Percentiles rank a stretch among this genome's conserved stretches.
Evolutionary conservation across 768 basidiomycete species (phyloP).

Genomic region (Leccinum fibrillosum): DNA sequence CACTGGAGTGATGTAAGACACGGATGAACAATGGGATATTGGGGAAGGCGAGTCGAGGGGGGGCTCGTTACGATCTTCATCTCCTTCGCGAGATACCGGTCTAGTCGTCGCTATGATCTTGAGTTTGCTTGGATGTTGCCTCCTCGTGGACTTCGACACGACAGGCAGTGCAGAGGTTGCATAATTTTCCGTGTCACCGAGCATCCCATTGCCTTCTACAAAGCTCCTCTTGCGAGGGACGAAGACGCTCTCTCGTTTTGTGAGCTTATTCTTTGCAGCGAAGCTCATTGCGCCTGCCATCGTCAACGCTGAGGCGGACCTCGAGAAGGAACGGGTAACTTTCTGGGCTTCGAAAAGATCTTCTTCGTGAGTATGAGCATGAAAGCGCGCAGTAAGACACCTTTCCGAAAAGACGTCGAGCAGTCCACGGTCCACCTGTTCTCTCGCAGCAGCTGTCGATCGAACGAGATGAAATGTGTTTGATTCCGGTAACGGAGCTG

Average conservation of each 20-base stretch:
- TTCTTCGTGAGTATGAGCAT: constrained; percentile 60
- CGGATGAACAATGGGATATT: constrained; percentile 38
- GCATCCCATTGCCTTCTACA: constrained; percentile 24
- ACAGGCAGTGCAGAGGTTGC: not conserved
- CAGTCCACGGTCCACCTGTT: constrained; percentile 72
- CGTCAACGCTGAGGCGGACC: constrained; percentile 57
- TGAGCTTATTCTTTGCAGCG: constrained; percentile 55
- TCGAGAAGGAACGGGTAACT: constrained; percentile 43
- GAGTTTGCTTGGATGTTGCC: constrained; percentile 28
- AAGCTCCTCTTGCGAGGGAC: constrained; percentile 59
- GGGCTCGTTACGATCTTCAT: constrained; percentile 23
- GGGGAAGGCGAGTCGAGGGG: constrained; percentile 35
- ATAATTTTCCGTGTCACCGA: constrained; percentile 17
- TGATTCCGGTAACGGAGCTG: constrained; percentile 43
- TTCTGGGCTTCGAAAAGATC: constrained; percentile 58
- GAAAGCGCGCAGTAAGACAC: constrained; percentile 64
- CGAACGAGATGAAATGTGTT: constrained; percentile 66
- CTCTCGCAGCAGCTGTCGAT: constrained; percentile 60
- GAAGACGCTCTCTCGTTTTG: constrained; percentile 67
- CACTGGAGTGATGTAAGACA: constrained; percentile 24
- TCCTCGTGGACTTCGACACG: constrained; percentile 17
- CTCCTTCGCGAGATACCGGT: constrained; percentile 18
- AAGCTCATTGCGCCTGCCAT: constrained; percentile 53
- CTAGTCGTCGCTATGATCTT: constrained; percentile 26
- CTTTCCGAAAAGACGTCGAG: constrained; percentile 78